Conservation (phyloP, 345 rosid species). For the Camelina neglecta region DNA sequence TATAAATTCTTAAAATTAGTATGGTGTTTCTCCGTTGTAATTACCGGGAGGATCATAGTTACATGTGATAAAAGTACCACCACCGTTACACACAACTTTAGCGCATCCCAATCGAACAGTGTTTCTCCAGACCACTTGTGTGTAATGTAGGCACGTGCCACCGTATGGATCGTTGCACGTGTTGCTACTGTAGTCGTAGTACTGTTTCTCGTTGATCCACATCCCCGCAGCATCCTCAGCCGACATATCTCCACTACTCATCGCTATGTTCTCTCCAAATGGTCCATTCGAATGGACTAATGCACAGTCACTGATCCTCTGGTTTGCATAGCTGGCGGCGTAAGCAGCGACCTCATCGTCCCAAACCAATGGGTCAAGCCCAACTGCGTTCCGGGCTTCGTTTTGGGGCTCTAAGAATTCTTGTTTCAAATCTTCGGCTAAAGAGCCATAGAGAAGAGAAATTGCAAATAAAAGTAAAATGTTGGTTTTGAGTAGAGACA, state of each 20-base stretch:
- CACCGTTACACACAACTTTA: constrained; percentile 56
- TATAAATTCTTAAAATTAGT: constrained; percentile 13
- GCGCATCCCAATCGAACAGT: constrained; percentile 48
- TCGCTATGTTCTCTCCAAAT: constrained; percentile 50
- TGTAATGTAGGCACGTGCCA: constrained; percentile 43
- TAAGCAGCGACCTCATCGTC: constrained; percentile 46
- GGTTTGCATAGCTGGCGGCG: constrained; percentile 44
- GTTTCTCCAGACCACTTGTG: constrained; percentile 41
- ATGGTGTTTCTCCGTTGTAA: constrained; percentile 48
- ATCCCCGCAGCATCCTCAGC: constrained; percentile 40
- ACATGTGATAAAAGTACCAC: constrained; percentile 60
- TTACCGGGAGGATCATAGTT: constrained; percentile 70
- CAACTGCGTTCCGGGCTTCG: constrained; percentile 27
- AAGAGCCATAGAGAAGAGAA: constrained; percentile 8
- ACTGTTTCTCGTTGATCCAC: constrained; percentile 47
- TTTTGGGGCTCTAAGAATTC: constrained; percentile 31
- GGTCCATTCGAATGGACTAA: constrained; percentile 49
- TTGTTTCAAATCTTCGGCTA: constrained; percentile 20
- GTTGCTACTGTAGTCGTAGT: constrained; percentile 37
- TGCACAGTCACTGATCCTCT: constrained; percentile 38
- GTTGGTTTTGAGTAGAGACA: constrained; percentile 34
- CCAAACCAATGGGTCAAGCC: constrained; percentile 49
- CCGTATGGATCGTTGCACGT: constrained; percentile 41
- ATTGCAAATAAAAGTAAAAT: constrained; percentile 17
- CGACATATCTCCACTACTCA: constrained; percentile 42